Conservation (phyloP, 768 basidiomycete species). For the Tephrocybe sp. region DNA sequence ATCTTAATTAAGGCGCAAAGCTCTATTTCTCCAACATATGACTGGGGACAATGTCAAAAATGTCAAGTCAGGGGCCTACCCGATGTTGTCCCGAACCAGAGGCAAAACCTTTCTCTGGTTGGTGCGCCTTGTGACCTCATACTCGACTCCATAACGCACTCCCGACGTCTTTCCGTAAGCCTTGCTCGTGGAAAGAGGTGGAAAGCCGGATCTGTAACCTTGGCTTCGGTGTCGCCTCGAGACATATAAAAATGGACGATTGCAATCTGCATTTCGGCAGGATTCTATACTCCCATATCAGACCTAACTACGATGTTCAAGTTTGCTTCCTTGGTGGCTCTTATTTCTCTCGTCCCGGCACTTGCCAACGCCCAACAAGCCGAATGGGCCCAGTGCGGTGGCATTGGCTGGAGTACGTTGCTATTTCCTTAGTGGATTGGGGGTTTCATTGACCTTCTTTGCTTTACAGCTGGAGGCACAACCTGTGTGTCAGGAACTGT, state of each 20-base stretch:
- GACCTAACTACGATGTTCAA: constrained; percentile 44
- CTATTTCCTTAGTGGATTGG: neutral
- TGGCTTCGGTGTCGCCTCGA: neutral
- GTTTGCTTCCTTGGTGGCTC: constrained; percentile 39
- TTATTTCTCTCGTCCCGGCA: constrained; percentile 41
- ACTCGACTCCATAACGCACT: neutral
- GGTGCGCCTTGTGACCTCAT: constrained; percentile 25
- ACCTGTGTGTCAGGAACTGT: constrained; percentile 36
- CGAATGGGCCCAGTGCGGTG: constrained; percentile 53
- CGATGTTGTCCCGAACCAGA: constrained; percentile 23
- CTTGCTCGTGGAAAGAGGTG: constrained; percentile 28
- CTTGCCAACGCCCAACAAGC: constrained; percentile 41
- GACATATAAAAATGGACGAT: constrained; percentile 10
- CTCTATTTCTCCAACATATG: neutral
- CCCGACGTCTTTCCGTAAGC: constrained; percentile 25
- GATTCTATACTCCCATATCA: constrained; percentile 3
- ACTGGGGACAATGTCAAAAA: neutral
- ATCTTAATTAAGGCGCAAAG: neutral
- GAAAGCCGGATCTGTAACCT: constrained; percentile 33
- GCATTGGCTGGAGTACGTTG: constrained; percentile 45
- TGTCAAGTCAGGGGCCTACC: neutral
- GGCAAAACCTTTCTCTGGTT: constrained; percentile 10
- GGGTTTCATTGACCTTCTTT: neutral
- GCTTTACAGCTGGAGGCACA: constrained; percentile 31
- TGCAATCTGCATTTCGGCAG: constrained; percentile 6